Evolutionary conservation across 495 filamentous ascomycete genomes (phyloP).

Genomic region (Aspergillus taichungensis): DNA sequence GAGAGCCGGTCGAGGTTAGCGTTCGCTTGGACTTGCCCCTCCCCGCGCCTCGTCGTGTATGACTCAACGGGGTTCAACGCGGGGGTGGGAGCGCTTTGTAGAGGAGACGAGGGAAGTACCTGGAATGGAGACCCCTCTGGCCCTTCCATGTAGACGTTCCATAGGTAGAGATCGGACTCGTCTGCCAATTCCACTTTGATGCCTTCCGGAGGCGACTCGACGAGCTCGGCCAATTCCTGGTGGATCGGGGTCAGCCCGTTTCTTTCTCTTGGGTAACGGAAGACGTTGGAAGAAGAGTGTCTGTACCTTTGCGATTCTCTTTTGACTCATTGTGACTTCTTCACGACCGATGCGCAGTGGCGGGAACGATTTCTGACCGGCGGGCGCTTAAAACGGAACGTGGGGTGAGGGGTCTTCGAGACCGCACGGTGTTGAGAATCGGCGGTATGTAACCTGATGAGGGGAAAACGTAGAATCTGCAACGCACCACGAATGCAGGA

Average conservation of each 20-base stretch:
- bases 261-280: background rate
- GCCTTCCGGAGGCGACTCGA: slow-evolving; percentile 51
- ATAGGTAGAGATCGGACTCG: slow-evolving; percentile 71
- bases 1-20: background rate
- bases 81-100: background rate
- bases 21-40: background rate
- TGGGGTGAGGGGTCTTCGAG: too few species aligned
- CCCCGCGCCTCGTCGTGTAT: too few species aligned
- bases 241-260: slow-evolving; percentile 1
- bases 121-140: slow-evolving; percentile 64
- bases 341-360: background rate
- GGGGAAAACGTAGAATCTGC: too few species aligned
- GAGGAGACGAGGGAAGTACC: slow-evolving; percentile 30
- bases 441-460: too few species aligned
- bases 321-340: slow-evolving; percentile 38
- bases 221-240: slow-evolving; percentile 68
- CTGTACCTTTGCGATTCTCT: slow-evolving; percentile 54
- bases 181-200: slow-evolving; percentile 56
- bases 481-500: too few species aligned
- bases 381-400: too few species aligned
- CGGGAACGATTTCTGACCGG: too few species aligned
- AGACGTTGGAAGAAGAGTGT: background rate
- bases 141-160: slow-evolving; percentile 72
- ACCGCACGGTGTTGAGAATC: too few species aligned
- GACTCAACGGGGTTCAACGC: background rate